Conservation (phyloP, 768 basidiomycete genomes). For the Peribolospora kevripleyi region DNA sequence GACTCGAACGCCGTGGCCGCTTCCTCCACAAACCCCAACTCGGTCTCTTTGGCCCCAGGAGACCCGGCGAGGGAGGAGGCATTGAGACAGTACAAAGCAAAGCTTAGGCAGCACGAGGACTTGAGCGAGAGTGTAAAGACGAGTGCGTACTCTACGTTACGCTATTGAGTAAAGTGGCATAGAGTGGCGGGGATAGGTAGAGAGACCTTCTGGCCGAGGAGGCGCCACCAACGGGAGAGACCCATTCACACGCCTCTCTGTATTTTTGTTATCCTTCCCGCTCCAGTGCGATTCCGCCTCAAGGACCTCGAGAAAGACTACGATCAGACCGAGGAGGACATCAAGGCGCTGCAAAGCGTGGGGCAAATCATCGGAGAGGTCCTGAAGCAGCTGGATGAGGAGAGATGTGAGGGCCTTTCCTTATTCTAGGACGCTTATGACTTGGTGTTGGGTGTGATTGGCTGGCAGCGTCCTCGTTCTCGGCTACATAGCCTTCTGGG, state of each 20-base stretch:
- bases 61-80: background rate
- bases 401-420: slow-evolving; percentile 46
- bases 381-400: slow-evolving; percentile 93
- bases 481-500: background rate
- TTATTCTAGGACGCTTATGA: too few species aligned
- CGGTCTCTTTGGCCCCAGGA: too few species aligned
- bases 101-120: slow-evolving; percentile 75
- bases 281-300: slow-evolving; percentile 63
- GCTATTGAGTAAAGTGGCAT: background rate
- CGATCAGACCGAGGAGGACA: slow-evolving; percentile 91
- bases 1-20: background rate
- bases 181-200: background rate
- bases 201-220: background rate
- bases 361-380: slow-evolving; percentile 99
- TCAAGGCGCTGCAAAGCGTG: slow-evolving; percentile 94
- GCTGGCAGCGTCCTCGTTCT: background rate
- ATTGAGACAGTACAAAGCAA: slow-evolving; percentile 22
- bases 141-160: slow-evolving; percentile 28
- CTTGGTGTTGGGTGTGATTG: too few species aligned
- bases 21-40: too few species aligned
- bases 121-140: slow-evolving; percentile 74
- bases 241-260: background rate
- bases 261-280: background rate
- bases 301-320: slow-evolving; percentile 71
- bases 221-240: background rate